These are phyloP conservation scores for Neurospora sublineolata DNA, from an alignment of 495 filamentous ascomycete species.

Conservation along the genomic window DNA sequence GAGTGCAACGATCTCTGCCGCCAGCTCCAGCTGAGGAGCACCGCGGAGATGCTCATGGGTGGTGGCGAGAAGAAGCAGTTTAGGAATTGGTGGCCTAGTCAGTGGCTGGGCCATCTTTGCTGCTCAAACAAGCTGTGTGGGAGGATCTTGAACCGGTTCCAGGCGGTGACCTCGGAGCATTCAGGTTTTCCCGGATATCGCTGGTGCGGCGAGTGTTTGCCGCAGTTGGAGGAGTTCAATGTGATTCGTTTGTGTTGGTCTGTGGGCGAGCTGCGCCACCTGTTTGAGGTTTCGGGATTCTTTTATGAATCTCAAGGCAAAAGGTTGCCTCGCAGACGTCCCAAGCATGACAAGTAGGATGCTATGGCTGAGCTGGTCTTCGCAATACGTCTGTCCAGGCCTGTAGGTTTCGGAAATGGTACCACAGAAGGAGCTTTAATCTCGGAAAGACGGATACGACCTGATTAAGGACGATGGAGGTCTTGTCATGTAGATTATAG, in stretches of 20 bases:
- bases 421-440: no score
- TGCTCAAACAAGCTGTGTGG: slow-evolving; percentile 31
- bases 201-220: slow-evolving; percentile 23
- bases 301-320: slow-evolving; percentile 20
- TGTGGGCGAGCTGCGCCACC: slow-evolving; percentile 5
- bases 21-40: slow-evolving; percentile 25
- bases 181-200: slow-evolving; percentile 6
- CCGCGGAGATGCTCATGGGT: slow-evolving; percentile 9
- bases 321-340: slow-evolving; percentile 8
- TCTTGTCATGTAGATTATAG: no score
- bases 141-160: slow-evolving; percentile 12
- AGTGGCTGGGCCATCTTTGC: slow-evolving; percentile 12
- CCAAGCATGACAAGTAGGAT: slow-evolving; percentile 2
- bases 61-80: slow-evolving; percentile 11
- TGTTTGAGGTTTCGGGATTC: slow-evolving; percentile 14
- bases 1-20: slow-evolving; percentile 28
- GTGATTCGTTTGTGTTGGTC: slow-evolving; percentile 3
- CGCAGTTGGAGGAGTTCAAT: slow-evolving; percentile 12
- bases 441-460: no score
- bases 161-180: slow-evolving; percentile 7
- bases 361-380: no score
- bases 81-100: slow-evolving; percentile 12
- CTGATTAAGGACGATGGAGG: no score
- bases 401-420: no score
- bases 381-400: no score